Evolutionary conservation across 495 filamentous ascomycete species (phyloP).

Genomic region (Lasiosphaeriaceae sp.): DNA sequence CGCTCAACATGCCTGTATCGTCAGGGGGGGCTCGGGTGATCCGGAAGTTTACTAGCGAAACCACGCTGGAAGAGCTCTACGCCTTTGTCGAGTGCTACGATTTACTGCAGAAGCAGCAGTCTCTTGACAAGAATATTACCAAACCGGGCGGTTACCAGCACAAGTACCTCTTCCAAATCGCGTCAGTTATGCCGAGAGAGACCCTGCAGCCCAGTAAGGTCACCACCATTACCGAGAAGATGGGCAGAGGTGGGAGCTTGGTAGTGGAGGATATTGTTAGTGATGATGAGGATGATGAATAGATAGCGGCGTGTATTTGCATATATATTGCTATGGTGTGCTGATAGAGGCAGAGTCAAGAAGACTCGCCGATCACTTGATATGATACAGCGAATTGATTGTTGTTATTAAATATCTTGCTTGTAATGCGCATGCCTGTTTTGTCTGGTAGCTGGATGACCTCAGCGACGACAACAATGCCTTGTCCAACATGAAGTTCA

Average conservation of each 20-base stretch:
- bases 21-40: slow-evolving; percentile 61
- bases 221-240: slow-evolving; percentile 61
- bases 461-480: no score
- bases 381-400: no score
- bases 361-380: no score
- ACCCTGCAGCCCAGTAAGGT: slow-evolving; percentile 65
- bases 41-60: slow-evolving; percentile 61
- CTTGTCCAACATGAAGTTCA: not conserved
- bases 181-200: slow-evolving; percentile 75
- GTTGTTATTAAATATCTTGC: no score
- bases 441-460: not conserved
- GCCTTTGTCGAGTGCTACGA: slow-evolving; percentile 95
- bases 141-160: slow-evolving; percentile 71
- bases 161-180: slow-evolving; percentile 74
- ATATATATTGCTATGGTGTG: no score
- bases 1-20: slow-evolving; percentile 69
- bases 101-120: slow-evolving; percentile 41
- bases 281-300: slow-evolving; percentile 31
- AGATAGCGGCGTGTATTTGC: slow-evolving; percentile 2
- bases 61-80: slow-evolving; percentile 82
- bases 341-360: no score
- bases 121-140: slow-evolving; percentile 30
- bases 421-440: no score
- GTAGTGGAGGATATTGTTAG: slow-evolving; percentile 63
- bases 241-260: slow-evolving; percentile 83